These are phyloP conservation scores for Cystobasidiaceae sp. DNA, from an alignment of 1,284 basidiomycete genomes.

Conservation along the genomic window DNA sequence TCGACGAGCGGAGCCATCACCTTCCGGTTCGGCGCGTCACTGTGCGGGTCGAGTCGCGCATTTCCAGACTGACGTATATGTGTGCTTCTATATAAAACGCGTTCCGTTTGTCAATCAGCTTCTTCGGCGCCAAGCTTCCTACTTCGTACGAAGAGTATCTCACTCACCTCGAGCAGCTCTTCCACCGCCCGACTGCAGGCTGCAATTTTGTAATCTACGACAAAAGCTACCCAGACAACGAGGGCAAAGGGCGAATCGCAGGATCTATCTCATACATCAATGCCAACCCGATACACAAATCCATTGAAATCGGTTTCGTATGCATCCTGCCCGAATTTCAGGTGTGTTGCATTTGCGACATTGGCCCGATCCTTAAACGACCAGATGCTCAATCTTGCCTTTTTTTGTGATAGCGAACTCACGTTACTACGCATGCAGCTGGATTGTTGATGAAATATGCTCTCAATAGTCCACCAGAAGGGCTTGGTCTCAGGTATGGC, in stretches of 20 bases:
- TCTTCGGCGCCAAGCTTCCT: no score
- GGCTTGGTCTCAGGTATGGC: slow-evolving; percentile 53
- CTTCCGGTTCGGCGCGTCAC: no score
- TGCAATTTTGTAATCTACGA: no score
- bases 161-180: no score
- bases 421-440: slow-evolving; percentile 59
- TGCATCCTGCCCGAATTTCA: slow-evolving; percentile 48
- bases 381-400: background rate
- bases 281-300: background rate
- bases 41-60: no score
- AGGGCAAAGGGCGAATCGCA: background rate
- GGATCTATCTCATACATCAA: slow-evolving; percentile 12
- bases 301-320: slow-evolving; percentile 30
- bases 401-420: slow-evolving; percentile 52
- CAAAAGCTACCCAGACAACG: no score
- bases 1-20: no score
- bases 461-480: slow-evolving; percentile 42
- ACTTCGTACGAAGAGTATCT: no score
- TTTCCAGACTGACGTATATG: no score
- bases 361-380: background rate
- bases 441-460: slow-evolving; percentile 57
- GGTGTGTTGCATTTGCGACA: background rate
- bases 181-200: no score
- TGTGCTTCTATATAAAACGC: no score
- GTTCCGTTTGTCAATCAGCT: no score